These are phyloP conservation scores for Ceriops tagal DNA, from an alignment of 345 rosid species.

Conservation along the genomic window DNA sequence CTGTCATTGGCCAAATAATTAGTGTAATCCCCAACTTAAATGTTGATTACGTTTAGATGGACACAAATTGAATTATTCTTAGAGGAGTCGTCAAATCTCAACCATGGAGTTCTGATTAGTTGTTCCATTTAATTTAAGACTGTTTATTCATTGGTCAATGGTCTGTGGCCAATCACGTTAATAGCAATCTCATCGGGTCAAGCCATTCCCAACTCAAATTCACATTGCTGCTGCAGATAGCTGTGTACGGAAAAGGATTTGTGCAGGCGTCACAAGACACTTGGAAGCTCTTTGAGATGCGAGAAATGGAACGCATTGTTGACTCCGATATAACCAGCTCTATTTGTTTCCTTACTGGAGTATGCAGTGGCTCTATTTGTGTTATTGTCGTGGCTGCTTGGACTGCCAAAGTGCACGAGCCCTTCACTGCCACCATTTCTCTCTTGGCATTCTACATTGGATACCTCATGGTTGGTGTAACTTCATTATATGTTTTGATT, in stretches of 20 bases:
- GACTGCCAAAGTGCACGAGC: conserved; percentile 54
- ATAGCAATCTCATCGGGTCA: neutral
- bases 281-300: conserved; percentile 67
- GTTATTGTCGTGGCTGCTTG: conserved; percentile 80
- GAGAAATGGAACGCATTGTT: conserved; percentile 53
- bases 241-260: conserved; percentile 89
- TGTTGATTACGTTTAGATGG: no score
- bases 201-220: neutral
- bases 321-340: conserved; percentile 89
- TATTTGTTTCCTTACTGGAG: conserved; percentile 87
- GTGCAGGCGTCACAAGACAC: conserved; percentile 91
- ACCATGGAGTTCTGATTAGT: no score
- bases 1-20: no score
- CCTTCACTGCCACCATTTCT: conserved; percentile 77
- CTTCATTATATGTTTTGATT: neutral
- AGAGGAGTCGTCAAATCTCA: no score
- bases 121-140: no score
- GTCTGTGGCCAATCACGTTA: neutral
- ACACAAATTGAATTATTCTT: no score
- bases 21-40: no score
- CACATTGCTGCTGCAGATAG: conserved; percentile 45
- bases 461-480: conserved; percentile 79
- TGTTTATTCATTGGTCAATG: neutral
- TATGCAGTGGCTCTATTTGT: conserved; percentile 92
- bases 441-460: conserved; percentile 74